Evolutionary conservation across 495 filamentous ascomycete genomes (phyloP), one percentile per base, ranked within the genome.

Genomic region (Talaromyces stipitatus): DNA sequence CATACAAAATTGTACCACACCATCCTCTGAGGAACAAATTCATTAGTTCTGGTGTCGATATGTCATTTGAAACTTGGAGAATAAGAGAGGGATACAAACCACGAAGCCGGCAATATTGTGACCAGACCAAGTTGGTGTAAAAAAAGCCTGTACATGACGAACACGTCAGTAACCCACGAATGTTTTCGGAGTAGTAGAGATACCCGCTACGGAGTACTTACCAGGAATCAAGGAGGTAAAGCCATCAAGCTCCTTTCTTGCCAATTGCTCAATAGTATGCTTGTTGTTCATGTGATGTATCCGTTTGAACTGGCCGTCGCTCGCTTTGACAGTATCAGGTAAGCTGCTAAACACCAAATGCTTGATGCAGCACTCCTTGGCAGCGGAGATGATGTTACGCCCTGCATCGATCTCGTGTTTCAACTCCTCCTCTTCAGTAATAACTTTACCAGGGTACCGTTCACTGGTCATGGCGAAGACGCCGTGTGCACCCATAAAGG

Each of bases 401-500:
- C 72, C 72, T 23, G 61, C 59, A 11, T 54, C 54, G 2, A 66
- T n/a, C 51, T 66, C 64, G 48, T 73, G 72, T 28, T 46, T 56
- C 56, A 71, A 55, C 29, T 75, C 72, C n/a, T 61, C 56, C 27
- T 68, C 63, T 2, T 54, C 56, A 0, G 58, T 50, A 12, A 61
- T 58, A 18, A 27, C 26, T 26, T 50, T 56, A 0, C 56, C 58
- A 0, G 60, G 23, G n/a, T 28, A 22, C 22, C 22, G 61, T 30
- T 69, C 67, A 60, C 64, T 70, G 14, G 72, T 74, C 41, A 73
- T 62, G 46, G 63, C 69, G 56, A 70, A 77, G 28, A 75, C 64
- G 24, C 63, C 68, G 32, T 70, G 33, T 0, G 69, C 63, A 27
- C 62, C 70, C n/a, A 52, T 50, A 32, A 74, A 62, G 1, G 66